phyloP scores from a whole-genome alignment of 345 rosid genomes.

The Aegle marmelos region DNA sequence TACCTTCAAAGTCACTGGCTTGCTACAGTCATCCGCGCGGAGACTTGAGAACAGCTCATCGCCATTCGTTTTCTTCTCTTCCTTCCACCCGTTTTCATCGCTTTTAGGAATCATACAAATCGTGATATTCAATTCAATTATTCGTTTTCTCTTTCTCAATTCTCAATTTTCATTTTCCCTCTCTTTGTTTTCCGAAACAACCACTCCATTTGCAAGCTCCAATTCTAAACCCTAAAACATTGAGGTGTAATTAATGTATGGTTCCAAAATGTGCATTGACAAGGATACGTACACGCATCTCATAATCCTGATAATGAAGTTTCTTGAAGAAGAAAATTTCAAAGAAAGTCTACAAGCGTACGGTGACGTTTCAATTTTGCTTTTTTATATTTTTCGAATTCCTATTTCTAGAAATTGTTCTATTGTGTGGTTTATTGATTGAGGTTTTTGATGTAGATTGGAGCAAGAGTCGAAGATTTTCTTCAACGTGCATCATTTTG shows the following conservation, averaged over 20 bases:
- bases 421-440: background rate
- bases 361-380: background rate
- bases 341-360: constrained; percentile 4
- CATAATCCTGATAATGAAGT: constrained; percentile 2
- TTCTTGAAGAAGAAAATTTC: background rate
- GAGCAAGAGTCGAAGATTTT: constrained; percentile 35
- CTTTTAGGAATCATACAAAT: background rate
- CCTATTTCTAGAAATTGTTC: background rate
- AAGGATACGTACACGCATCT: constrained; percentile 3
- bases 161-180: background rate
- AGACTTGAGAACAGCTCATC: background rate
- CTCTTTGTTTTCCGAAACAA: background rate
- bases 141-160: background rate
- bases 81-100: background rate
- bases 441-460: constrained; percentile 21
- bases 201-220: background rate
- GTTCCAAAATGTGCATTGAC: background rate
- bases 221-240: background rate
- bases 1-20: background rate
- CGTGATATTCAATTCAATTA: background rate
- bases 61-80: background rate
- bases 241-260: background rate
- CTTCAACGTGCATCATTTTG: constrained; percentile 29
- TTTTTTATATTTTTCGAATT: background rate
- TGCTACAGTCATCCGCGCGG: background rate